A percentile compares a stretch with the other conserved stretches of the same genome.
These are phyloP conservation scores for Brassica juncea DNA, from an alignment of 345 rosid genomes.

Conservation along the genomic window DNA sequence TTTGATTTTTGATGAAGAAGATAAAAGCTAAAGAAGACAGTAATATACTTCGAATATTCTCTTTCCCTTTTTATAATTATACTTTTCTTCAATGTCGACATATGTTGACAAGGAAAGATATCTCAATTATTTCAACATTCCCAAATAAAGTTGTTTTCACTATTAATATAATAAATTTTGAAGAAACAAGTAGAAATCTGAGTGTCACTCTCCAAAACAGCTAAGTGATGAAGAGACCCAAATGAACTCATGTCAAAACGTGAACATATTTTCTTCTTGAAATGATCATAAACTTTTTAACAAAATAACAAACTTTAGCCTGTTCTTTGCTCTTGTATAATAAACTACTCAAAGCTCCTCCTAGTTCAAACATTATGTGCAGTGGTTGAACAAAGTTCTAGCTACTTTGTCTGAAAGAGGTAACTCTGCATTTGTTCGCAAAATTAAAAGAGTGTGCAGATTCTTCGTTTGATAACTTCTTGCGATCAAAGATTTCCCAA, in stretches of 20 bases:
- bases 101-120: background rate
- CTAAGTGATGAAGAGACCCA: background rate
- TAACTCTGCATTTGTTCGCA: background rate
- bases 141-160: background rate
- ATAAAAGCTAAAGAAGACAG: background rate
- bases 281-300: too few relatives aligned
- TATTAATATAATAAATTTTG: background rate
- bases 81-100: background rate
- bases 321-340: too few relatives aligned
- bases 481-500: background rate
- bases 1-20: background rate
- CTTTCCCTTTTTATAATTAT: background rate
- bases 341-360: too few relatives aligned
- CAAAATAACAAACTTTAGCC: too few relatives aligned
- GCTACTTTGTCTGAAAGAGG: background rate
- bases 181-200: background rate
- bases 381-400: background rate
- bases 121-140: background rate
- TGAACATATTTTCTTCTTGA: background rate
- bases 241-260: background rate
- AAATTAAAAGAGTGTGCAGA: background rate
- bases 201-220: background rate
- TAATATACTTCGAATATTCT: slow-evolving; percentile 10
- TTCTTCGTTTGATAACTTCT: background rate
- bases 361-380: background rate